A percentile compares a stretch with the other conserved stretches of the same genome.
Conservation (phyloP, 2,329 filamentous ascomycete genomes). For the Curvularia lunata region DNA sequence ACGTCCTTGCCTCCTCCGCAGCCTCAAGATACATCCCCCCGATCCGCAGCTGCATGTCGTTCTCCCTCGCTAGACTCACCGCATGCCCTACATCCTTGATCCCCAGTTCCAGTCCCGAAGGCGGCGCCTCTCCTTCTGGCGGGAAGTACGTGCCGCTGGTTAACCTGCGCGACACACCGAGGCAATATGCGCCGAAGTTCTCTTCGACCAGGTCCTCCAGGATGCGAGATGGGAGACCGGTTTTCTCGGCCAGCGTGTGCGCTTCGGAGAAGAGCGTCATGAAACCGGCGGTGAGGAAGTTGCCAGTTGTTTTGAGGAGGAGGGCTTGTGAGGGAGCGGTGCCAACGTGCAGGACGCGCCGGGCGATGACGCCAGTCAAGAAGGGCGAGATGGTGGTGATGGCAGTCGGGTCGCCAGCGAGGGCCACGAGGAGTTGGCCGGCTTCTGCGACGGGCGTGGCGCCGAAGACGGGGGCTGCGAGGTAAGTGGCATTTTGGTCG, state of each 20-base stretch:
- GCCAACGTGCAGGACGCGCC: slow-evolving; percentile 54
- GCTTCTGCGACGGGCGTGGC: slow-evolving; percentile 57
- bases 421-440: slow-evolving; percentile 56
- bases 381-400: slow-evolving; percentile 49
- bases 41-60: slow-evolving; percentile 51
- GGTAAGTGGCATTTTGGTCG: slow-evolving; percentile 43
- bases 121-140: slow-evolving; percentile 46
- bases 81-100: slow-evolving; percentile 62
- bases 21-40: slow-evolving; percentile 55
- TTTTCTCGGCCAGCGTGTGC: slow-evolving; percentile 58
- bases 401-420: slow-evolving; percentile 52
- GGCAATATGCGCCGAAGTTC: slow-evolving; percentile 39
- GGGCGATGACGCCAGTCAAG: slow-evolving; percentile 51
- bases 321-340: slow-evolving; percentile 54
- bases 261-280: slow-evolving; percentile 60
- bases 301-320: slow-evolving; percentile 58
- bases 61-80: slow-evolving; percentile 52
- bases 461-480: slow-evolving; percentile 59
- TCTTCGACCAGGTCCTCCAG: slow-evolving; percentile 53
- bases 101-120: slow-evolving; percentile 58
- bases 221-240: slow-evolving; percentile 49
- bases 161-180: slow-evolving; percentile 35
- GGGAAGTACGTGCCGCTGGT: slow-evolving; percentile 39
- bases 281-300: slow-evolving; percentile 58
- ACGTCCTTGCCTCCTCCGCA: slow-evolving; percentile 53